Evolutionary conservation across 1,139 yeast species (phyloP), one percentile per base, ranked within the genome.

Genomic region (Geotrichum aggregatum): DNA sequence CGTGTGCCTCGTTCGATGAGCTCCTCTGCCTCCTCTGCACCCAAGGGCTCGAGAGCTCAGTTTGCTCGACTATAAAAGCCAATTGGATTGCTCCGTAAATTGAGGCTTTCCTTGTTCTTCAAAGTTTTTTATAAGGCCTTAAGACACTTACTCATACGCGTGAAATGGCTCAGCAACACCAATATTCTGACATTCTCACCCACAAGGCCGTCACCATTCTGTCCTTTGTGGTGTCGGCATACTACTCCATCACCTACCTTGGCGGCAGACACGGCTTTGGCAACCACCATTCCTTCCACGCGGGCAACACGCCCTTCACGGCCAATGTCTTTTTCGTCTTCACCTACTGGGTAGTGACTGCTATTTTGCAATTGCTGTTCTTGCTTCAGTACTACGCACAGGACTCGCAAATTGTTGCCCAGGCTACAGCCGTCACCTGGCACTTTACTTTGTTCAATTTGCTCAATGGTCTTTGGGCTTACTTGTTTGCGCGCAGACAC

Each of bases 301-400:
- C 75, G 10, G 70, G 75, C 16, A 63, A 70, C 60, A 86, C 92
- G 2, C 92, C 95, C 14, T 86, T 85, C 71, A 79, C 88, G 2
- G 80, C 80, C 22, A 79, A 79, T 59, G 68, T 77, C 33, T 54
- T 81, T 30, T 74, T 83, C 28, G 67, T 79, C 2, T 67, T 79
- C 45, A 69, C 76, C 21, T 86, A 74, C 68, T 85, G 91, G 91
- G 71, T 70, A 1, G 57, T 81, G 33, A 70, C 78, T 41, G 76
- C 78, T 57, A 54, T 79, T 3, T 63, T 77, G 48, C 94, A 86
- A 67, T 63, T 77, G 34, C 65, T 74, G 36, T 84, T 78, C 63
- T 72, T 82, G 44, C 61, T 71, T 28, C 82, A 78, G 61, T 74
- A 75, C 59, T 80, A 81, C 64, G 68, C 73, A 59, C 76, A 76